Conservation (phyloP, 164 flowering plant genomes). For the Dillenia turbinata region DNA sequence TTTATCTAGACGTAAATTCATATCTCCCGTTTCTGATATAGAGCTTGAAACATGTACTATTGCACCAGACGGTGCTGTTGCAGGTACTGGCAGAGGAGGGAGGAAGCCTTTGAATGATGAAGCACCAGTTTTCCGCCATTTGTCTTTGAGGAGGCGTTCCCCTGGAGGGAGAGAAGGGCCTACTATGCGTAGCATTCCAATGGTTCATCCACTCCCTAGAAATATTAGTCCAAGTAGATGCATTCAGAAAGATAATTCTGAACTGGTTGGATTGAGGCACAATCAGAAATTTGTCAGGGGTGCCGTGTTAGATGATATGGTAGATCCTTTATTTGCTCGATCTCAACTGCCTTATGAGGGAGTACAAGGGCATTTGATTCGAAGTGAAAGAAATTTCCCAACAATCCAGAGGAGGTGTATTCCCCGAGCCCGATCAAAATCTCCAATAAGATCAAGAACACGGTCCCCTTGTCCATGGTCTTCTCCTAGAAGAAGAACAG, state of each 20-base stretch:
- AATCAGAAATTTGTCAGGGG: constrained; percentile 41
- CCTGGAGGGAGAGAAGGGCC: constrained; percentile 44
- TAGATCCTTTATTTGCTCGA: constrained; percentile 31
- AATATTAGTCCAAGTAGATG: constrained; percentile 43
- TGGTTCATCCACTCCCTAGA: constrained; percentile 38
- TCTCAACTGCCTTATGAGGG: constrained; percentile 40
- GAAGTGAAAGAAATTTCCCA: constrained; percentile 35
- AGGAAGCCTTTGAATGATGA: constrained; percentile 38
- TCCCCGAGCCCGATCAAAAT: constrained; percentile 43
- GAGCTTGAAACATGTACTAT: constrained; percentile 28
- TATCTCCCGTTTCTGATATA: constrained; percentile 20
- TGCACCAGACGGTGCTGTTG: constrained; percentile 28
- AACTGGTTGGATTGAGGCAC: constrained; percentile 34
- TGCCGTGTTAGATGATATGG: constrained; percentile 27
- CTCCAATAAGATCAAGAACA: constrained; percentile 47
- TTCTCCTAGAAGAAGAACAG: constrained; percentile 51
- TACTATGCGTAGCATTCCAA: constrained; percentile 29
- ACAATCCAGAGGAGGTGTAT: constrained; percentile 37
- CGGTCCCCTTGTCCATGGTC: constrained; percentile 59
- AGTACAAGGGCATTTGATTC: constrained; percentile 33
- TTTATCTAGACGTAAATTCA: constrained; percentile 31
- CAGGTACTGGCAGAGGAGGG: constrained; percentile 40
- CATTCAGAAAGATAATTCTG: constrained; percentile 29
- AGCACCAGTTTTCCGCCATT: constrained; percentile 26
- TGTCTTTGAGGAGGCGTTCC: constrained; percentile 44